phyloP scores from a whole-genome alignment of 164 flowering plant genomes.

The Aristolochia californica region DNA sequence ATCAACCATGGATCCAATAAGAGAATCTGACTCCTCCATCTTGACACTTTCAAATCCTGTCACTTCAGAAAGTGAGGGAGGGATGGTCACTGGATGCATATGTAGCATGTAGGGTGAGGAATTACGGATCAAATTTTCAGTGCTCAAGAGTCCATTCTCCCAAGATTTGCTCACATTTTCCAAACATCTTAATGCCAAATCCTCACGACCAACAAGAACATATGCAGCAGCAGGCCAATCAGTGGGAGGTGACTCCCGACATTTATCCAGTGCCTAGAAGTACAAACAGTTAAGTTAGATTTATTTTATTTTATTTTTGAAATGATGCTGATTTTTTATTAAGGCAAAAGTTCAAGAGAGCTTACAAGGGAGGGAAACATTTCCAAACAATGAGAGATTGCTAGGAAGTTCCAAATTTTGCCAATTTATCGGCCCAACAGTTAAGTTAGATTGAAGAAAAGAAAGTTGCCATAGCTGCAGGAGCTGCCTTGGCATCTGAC shows the following conservation, averaged over 20 bases:
- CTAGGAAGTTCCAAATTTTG: too few relatives aligned
- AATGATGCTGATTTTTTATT: not conserved
- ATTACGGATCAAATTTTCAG: conserved; percentile 45
- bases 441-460: not conserved
- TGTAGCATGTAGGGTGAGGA: conserved; percentile 89
- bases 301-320: not conserved
- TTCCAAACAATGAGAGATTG: too few relatives aligned
- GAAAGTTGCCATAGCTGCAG: not conserved
- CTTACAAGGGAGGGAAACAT: too few relatives aligned
- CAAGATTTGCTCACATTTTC: conserved; percentile 34
- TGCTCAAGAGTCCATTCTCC: conserved; percentile 32
- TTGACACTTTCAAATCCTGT: conserved; percentile 42
- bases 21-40: conserved; percentile 65
- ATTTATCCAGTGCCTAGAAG: conserved; percentile 72
- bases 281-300: not conserved
- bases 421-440: too few relatives aligned
- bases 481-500: too few relatives aligned
- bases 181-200: conserved; percentile 58
- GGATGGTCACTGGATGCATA: conserved; percentile 73
- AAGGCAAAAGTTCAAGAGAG: too few relatives aligned
- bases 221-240: conserved; percentile 97
- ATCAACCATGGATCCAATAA: conserved; percentile 65
- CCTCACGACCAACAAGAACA: conserved; percentile 94
- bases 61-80: conserved; percentile 62
- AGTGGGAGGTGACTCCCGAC: conserved; percentile 86